These are phyloP conservation scores for Candida sphagnicola DNA, from an alignment of 805 yeast species.

Conservation along the genomic window DNA sequence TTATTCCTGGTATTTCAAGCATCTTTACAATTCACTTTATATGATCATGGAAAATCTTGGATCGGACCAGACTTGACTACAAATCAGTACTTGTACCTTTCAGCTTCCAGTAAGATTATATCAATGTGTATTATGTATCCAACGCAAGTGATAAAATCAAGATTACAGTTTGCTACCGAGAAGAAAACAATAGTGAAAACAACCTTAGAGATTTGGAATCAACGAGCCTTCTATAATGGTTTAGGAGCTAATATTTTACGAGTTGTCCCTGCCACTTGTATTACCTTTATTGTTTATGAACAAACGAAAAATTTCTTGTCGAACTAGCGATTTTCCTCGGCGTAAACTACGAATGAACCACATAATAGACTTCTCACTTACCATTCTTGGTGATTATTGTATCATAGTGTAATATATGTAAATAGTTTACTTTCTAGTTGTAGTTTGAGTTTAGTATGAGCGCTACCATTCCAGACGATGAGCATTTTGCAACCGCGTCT, in stretches of 20 bases:
- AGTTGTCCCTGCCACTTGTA: slow-evolving; percentile 89
- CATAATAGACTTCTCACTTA: too few species aligned
- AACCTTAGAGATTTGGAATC: slow-evolving; percentile 46
- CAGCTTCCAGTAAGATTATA: slow-evolving; percentile 64
- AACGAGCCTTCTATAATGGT: slow-evolving; percentile 76
- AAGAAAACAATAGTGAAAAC: slow-evolving; percentile 17
- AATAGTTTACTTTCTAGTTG: too few species aligned
- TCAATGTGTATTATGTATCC: slow-evolving; percentile 77
- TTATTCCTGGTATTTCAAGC: slow-evolving; percentile 84
- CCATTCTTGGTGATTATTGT: too few species aligned
- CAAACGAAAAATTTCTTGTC: slow-evolving; percentile 27
- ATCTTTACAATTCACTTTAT: slow-evolving; percentile 80
- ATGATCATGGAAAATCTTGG: slow-evolving; percentile 66
- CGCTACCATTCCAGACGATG: too few species aligned
- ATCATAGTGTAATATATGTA: too few species aligned
- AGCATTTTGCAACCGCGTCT: too few species aligned
- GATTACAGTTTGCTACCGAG: slow-evolving; percentile 51
- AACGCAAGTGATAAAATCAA: slow-evolving; percentile 72
- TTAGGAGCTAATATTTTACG: slow-evolving; percentile 71
- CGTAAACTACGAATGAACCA: too few species aligned
- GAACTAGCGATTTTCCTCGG: too few species aligned
- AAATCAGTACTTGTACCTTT: slow-evolving; percentile 57
- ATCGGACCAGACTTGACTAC: slow-evolving; percentile 34
- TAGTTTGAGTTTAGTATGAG: too few species aligned
- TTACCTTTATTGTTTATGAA: slow-evolving; percentile 86